A percentile compares a stretch with the other conserved stretches of the same genome.
phyloP scores from a whole-genome alignment of 2,329 filamentous ascomycete genomes.

The Aspergillus thermomutatus region DNA sequence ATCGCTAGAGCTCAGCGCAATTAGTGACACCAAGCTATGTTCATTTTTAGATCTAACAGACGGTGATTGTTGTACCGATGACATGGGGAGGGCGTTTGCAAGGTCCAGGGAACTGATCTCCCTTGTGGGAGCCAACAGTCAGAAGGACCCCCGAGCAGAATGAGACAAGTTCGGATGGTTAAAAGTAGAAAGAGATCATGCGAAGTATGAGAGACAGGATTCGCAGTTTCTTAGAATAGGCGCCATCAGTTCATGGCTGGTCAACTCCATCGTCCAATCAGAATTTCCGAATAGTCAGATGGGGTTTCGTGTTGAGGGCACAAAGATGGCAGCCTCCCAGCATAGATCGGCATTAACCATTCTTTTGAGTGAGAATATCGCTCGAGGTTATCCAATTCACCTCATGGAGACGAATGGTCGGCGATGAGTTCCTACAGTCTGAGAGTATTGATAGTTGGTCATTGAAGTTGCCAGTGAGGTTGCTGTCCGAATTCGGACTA shows the following conservation, averaged over 20 bases:
- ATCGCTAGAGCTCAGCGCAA: conserved; percentile 28
- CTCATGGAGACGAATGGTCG: neutral
- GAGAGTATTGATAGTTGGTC: neutral
- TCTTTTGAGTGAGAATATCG: neutral
- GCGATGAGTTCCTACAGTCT: neutral
- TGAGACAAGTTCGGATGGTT: neutral
- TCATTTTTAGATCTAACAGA: neutral
- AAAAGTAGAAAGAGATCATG: neutral
- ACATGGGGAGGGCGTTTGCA: neutral
- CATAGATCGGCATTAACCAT: neutral
- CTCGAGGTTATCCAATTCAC: neutral
- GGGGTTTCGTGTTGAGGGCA: neutral
- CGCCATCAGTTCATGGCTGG: neutral
- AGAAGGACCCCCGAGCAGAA: neutral
- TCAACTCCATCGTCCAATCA: conserved; percentile 16
- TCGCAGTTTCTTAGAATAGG: neutral
- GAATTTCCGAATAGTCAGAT: conserved; percentile 22
- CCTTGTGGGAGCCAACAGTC: neutral
- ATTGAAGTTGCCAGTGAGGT: neutral
- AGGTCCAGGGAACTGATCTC: neutral
- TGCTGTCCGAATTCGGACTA: conserved; percentile 29
- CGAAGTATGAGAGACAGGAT: neutral
- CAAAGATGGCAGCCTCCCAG: neutral
- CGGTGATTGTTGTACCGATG: neutral
- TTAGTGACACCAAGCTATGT: conserved; percentile 5